Percentiles rank a stretch among this genome's conserved stretches.
These are phyloP conservation scores for Dioszegia hungarica DNA, from an alignment of 768 basidiomycete genomes.

Conservation along the genomic window DNA sequence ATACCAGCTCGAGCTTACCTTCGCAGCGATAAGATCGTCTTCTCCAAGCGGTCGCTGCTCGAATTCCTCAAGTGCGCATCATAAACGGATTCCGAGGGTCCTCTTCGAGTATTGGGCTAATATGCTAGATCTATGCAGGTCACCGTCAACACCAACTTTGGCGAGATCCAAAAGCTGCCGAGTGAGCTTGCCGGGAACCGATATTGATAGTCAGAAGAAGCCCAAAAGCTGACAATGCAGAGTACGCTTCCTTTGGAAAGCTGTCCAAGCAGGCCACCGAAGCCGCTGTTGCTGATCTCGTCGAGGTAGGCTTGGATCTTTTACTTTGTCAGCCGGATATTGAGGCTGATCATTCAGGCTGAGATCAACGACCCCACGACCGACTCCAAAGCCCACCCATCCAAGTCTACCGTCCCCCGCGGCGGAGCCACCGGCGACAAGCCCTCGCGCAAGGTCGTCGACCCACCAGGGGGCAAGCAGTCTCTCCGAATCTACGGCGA, in stretches of 20 bases:
- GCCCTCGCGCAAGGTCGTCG: constrained; percentile 44
- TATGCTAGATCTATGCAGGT: constrained; percentile 18
- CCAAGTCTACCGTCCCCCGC: constrained; percentile 33
- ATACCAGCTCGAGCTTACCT: not conserved
- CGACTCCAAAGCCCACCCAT: constrained; percentile 25
- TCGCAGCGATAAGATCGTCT: constrained; percentile 46
- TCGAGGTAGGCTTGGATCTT: constrained; percentile 33
- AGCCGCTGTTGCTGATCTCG: constrained; percentile 47
- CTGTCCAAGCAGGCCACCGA: constrained; percentile 46
- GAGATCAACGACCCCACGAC: constrained; percentile 46
- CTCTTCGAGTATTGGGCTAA: not conserved
- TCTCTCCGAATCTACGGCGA: constrained; percentile 33
- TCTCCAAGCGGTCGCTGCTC: constrained; percentile 47
- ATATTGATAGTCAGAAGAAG: not conserved
- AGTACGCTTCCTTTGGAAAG: constrained; percentile 47
- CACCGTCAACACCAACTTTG: constrained; percentile 45
- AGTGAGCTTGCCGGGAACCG: constrained; percentile 27
- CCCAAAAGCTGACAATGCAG: constrained; percentile 22
- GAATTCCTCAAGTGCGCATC: constrained; percentile 48
- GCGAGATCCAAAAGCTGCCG: constrained; percentile 45
- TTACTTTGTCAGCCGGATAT: not conserved
- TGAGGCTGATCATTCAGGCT: constrained; percentile 24
- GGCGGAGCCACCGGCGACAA: not conserved
- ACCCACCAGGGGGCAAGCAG: constrained; percentile 45
- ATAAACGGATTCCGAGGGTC: not conserved